These are phyloP conservation scores for Phytophthora cajani DNA, from an alignment of 352 stramenopile species.

Conservation along the genomic window DNA sequence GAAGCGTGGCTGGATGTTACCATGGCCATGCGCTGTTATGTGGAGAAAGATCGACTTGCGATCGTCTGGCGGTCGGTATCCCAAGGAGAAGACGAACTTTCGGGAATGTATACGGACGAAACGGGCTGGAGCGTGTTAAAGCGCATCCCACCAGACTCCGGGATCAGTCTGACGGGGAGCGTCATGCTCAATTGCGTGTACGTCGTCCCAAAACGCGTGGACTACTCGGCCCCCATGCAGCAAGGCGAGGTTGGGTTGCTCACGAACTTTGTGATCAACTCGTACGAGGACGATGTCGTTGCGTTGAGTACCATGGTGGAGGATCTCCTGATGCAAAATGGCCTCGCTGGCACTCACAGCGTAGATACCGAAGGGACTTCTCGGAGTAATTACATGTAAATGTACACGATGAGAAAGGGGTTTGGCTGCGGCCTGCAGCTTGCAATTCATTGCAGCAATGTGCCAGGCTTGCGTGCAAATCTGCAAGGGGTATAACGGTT, in stretches of 20 bases:
- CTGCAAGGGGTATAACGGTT: too few species aligned
- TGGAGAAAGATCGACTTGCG: constrained; percentile 51
- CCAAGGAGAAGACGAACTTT: constrained; percentile 43
- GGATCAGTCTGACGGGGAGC: constrained; percentile 21
- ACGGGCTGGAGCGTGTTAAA: constrained; percentile 70
- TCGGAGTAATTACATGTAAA: background rate
- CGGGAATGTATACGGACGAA: constrained; percentile 64
- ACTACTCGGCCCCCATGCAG: constrained; percentile 11
- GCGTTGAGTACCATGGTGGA: constrained; percentile 57
- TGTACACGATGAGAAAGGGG: too few species aligned
- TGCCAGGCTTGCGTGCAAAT: too few species aligned
- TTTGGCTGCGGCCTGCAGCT: too few species aligned
- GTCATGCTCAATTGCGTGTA: constrained; percentile 60
- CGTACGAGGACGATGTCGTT: constrained; percentile 62
- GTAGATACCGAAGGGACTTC: background rate
- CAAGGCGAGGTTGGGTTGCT: constrained; percentile 49
- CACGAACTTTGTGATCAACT: constrained; percentile 61
- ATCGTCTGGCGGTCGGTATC: constrained; percentile 61
- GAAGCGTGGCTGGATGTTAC: constrained; percentile 44
- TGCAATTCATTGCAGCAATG: too few species aligned
- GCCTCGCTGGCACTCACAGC: background rate
- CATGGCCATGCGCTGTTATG: constrained; percentile 59
- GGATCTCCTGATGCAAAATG: constrained; percentile 56
- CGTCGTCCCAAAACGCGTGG: constrained; percentile 44
- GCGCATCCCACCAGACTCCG: constrained; percentile 36